Base-by-base conservation (phyloP, 805 yeast species). In the Metschnikowia similis region DNA sequence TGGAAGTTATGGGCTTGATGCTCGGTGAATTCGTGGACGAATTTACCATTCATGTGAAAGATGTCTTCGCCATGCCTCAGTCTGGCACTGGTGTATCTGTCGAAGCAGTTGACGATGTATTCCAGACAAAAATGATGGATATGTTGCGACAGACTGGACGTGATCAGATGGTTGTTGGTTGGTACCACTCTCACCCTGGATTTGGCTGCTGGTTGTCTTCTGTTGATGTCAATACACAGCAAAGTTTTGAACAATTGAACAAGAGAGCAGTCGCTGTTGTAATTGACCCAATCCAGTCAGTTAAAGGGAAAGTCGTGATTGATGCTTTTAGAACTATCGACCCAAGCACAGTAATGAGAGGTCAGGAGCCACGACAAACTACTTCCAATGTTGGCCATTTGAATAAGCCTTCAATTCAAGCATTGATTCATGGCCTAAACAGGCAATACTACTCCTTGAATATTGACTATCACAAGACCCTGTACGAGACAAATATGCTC, bases 171-270 rank as follows among this genome's bases (percentile, higher is more conserved):
- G 99, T 94, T 48, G 99, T 94, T 45, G 99, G 99, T 32, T 94
- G 99, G 99, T 94, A 94, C 74, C 99, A 94, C 67, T 91, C 98
- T 11, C 99, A 94, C 71, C 99, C 99, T 4, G 99, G 99, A 14
- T 94, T 92, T 67, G 99, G 99, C n/a, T 94, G 99, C 75, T 94
- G 99, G 99, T 78, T 94, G 59, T 91, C 98, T 10, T 84, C 91
- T 29, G 98, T 94, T 29, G 99, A 94, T 79, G 96, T 94, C 53
- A 89, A 90, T 69, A 94, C 99, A 3, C 99, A 94, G 66, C 97
- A 92, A 67, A 89, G 97, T 34, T 94, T 94, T 65, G 99, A 94
- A 67, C 97, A 90, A 69, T 82, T 94, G 69, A 92, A 92, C 67
- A 85, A 85, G 56, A 80, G 99, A 59, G 96, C 99, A 0, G 99